These are phyloP conservation scores for Leishmania amazonensis DNA, from an alignment of 208 protist genomes.

Conservation along the genomic window DNA sequence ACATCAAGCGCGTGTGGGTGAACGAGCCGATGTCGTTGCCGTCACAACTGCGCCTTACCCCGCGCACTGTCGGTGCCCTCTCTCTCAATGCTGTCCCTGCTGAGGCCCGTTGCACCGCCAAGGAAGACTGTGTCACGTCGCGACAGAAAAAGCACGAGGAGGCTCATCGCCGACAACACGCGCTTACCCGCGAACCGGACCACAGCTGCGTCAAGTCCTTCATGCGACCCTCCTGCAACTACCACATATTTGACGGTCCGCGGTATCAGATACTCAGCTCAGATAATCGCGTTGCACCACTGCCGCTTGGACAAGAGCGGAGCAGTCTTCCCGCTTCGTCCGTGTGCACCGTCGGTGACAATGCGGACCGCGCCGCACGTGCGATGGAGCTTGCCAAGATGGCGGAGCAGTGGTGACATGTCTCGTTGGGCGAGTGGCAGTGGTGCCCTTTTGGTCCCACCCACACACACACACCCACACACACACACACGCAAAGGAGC, in stretches of 20 bases:
- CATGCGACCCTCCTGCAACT: constrained; percentile 59
- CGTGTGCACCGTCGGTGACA: neutral
- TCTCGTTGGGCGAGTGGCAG: neutral
- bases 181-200: constrained; percentile 36
- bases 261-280: constrained; percentile 21
- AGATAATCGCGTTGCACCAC: constrained; percentile 9
- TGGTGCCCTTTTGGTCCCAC: neutral
- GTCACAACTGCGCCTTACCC: constrained; percentile 57
- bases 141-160: constrained; percentile 6
- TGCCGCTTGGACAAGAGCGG: neutral
- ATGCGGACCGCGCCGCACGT: constrained; percentile 5
- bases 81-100: constrained; percentile 39
- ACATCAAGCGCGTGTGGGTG: constrained; percentile 67
- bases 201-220: constrained; percentile 41
- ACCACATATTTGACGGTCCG: constrained; percentile 44
- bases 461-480: too few species aligned
- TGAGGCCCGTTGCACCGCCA: neutral
- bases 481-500: neutral
- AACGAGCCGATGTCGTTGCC: constrained; percentile 86
- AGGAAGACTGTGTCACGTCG: neutral
- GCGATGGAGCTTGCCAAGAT: constrained; percentile 25
- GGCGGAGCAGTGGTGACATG: constrained; percentile 5
- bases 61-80: constrained; percentile 57
- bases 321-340: neutral
- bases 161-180: constrained; percentile 22